Base-by-base conservation (phyloP, 306 rosid genomes). In the Vigna trinervia region DNA sequence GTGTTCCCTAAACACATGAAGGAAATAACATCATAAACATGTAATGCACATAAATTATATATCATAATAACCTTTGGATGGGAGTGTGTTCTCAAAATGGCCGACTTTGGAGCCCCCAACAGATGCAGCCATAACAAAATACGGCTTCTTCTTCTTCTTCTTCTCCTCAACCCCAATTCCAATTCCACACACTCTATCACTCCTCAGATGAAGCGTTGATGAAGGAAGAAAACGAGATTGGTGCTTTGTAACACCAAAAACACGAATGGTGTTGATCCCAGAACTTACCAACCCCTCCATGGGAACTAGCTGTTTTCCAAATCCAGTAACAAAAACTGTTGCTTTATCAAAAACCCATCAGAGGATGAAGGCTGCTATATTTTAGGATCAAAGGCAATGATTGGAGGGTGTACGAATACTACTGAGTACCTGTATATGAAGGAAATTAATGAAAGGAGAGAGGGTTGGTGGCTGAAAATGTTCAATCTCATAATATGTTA, bases 211-310 rank as follows among this genome's bases (percentile, higher is more conserved):
- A 20, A 77, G 53, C 12, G 75, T 7, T 28, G 76, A 68, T 45
- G 71, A 5, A 50, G 80, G 75, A 5, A 78, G 70, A 30, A 82
- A 66, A 64, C 70, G 45, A 48, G 82, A 80, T 50, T 38, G 74
- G 15, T 13, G 56, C 10, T 75, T 82, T 60, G 68, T 52, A 67
- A 71, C 50, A 34, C 60, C 36, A 41, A 28, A 70, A 38, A 83
- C 77, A 65, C 76, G 72, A 80, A 80, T 12, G 12, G 86, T 82
- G 68, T 81, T 78, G 69, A 75, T 81, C 60, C 85, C 81, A 19
- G 79, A 47, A 75, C 71, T 75, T 82, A 82, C 58, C 77, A 87
- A 84, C 28, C 87, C 84, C 61, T 87, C 90, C 90, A 87, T 89
- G 71, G 71, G 57, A 82, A 67, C 53, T 52, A 23, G 59, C 85